Evolutionary conservation across 345 rosid genomes (phyloP).

Genomic region (Citrus maxima): DNA sequence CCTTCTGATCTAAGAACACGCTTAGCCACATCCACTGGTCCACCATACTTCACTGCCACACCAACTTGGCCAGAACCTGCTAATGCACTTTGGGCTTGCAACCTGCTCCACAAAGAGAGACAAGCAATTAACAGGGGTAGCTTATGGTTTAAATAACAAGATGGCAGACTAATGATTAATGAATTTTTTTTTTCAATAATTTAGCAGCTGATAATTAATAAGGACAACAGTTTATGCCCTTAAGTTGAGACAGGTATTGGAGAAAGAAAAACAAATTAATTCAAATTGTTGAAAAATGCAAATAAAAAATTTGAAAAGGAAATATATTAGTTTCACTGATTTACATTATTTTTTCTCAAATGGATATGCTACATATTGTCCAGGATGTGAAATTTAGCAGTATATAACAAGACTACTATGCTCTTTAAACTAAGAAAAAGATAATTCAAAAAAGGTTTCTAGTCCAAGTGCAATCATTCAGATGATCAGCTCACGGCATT

Average conservation of each 20-base stretch:
- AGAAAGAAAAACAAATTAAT: neutral
- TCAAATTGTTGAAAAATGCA: neutral
- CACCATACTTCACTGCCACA: conserved; percentile 73
- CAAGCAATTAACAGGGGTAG: neutral
- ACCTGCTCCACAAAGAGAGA: conserved; percentile 42
- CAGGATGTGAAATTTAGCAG: neutral
- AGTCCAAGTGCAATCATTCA: neutral
- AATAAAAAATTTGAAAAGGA: neutral
- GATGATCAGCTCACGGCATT: neutral
- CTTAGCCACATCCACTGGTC: conserved; percentile 95
- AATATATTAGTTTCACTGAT: neutral
- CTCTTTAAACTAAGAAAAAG: neutral
- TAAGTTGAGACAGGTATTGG: neutral
- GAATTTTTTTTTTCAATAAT: neutral
- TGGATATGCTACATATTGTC: neutral
- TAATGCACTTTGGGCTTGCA: conserved; percentile 90
- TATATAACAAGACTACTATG: neutral
- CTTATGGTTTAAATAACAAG: neutral
- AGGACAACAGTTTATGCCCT: neutral
- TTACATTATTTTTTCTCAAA: neutral
- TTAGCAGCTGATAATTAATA: neutral
- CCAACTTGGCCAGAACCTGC: conserved; percentile 47
- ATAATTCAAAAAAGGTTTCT: neutral
- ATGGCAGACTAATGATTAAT: neutral
- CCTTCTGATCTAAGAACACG: conserved; percentile 88